Evolutionary conservation across 2,329 filamentous ascomycete species (phyloP), one percentile per base, ranked within the genome.

Genomic region (Diaporthe aspalathi): DNA sequence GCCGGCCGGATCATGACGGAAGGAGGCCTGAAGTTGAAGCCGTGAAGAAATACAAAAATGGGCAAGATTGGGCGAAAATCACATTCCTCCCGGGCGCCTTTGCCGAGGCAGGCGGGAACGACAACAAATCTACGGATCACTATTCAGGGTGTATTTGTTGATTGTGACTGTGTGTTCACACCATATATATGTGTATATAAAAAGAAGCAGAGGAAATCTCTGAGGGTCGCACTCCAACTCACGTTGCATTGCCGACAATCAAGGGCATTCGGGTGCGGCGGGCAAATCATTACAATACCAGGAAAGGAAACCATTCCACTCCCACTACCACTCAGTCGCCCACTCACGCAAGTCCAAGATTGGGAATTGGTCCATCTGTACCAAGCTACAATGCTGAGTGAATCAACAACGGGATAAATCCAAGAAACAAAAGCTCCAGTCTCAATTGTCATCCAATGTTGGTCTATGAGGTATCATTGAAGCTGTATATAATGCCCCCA

Each of bases 391-490:
- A 4, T 32, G 14, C 12, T 22, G 16, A 20, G 3, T 20, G 50
- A 29, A 27, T 9, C 6, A 20, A 17, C 2, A 32, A 38, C 12
- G 9, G 35, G 12, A 38, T 9, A 2, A 38, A 12, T 45, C 12
- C 0, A 8, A 27, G 22, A 17, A 11, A 16, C 49, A 50, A 27
- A 35, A 54, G 53, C 53, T 60, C 52, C 68, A 65, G 47, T 66
- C 24, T 38, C 50, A 17, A 43, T 67, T 67, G 29, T 50, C 73
- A 74, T 74, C 69, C 73, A 74, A 71, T 65, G 62, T 67, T 72
- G 72, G 68, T 74, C 74, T 75, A 75, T 70, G 66, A 74, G 73
- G 74, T 75, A 75, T 75, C 72, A 71, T 74, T 67, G 69, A 72
- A 73, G 69, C 71, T 73, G 73, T 72, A 73, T 73, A 74, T 71